These are phyloP conservation scores for Talaromyces sp. DNA, from an alignment of 2,329 filamentous ascomycete species.

Conservation along the genomic window DNA sequence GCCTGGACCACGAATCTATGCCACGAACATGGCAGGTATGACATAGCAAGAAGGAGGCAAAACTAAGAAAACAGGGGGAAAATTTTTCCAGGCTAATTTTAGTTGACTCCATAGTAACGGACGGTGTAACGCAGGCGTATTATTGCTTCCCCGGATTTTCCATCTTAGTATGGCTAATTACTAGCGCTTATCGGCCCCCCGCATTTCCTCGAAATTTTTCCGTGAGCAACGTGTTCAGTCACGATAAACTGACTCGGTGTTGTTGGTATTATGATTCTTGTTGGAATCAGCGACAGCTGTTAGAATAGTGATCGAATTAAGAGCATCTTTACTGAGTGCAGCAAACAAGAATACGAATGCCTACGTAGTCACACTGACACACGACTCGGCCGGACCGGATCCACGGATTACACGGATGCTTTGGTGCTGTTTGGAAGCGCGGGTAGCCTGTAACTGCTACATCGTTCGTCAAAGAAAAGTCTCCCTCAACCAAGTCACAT, in stretches of 20 bases:
- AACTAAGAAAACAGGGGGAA: neutral
- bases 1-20: neutral
- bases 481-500: neutral
- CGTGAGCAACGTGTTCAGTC: neutral
- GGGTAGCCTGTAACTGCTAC: neutral
- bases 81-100: neutral
- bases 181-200: neutral
- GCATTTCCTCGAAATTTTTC: neutral
- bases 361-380: neutral
- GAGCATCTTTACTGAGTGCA: no score
- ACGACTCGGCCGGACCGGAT: neutral
- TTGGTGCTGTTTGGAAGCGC: neutral
- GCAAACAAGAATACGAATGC: neutral
- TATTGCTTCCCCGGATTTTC: slow-evolving; percentile 8
- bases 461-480: neutral
- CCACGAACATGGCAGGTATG: neutral
- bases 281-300: neutral
- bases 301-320: neutral
- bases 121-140: neutral
- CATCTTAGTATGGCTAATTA: neutral
- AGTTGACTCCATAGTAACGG: neutral
- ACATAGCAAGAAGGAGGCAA: neutral
- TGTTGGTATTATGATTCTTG: no score
- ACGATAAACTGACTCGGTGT: neutral
- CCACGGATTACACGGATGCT: neutral